Evolutionary conservation across 73 alveolate species (phyloP).

Genomic region (Paramecium biaurelia): DNA sequence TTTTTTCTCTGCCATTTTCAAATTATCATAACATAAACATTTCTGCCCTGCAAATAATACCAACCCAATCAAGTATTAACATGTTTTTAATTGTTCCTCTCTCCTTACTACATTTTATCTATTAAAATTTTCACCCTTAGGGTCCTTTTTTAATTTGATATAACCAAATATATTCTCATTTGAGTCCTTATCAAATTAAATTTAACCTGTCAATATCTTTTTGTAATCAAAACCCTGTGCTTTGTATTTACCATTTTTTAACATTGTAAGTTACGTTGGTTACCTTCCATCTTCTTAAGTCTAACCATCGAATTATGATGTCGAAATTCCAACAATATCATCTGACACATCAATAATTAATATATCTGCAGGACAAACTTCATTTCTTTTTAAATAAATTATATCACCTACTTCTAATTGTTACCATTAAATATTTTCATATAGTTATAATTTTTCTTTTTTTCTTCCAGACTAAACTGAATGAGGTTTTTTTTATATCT

Average conservation of each 20-base stretch:
- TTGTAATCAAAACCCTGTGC: slow-evolving; percentile 44
- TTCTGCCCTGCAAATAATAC: slow-evolving; percentile 45
- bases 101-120: slow-evolving; percentile 23
- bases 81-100: slow-evolving; percentile 38
- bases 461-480: background rate
- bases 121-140: slow-evolving; percentile 51
- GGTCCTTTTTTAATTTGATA: slow-evolving; percentile 57
- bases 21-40: slow-evolving; percentile 35
- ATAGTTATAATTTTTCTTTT: slow-evolving; percentile 13
- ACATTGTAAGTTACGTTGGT: background rate
- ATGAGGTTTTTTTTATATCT: background rate
- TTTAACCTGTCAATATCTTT: slow-evolving; percentile 47
- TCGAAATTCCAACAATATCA: background rate
- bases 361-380: slow-evolving; percentile 56
- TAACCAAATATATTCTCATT: slow-evolving; percentile 5
- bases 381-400: slow-evolving; percentile 50
- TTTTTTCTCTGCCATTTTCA: background rate
- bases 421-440: slow-evolving; percentile 43
- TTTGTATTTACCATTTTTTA: slow-evolving; percentile 4
- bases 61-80: slow-evolving; percentile 24
- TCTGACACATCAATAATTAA: slow-evolving; percentile 43
- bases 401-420: slow-evolving; percentile 52
- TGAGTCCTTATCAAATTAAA: slow-evolving; percentile 33
- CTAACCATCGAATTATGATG: background rate
- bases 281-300: background rate